Conservation (phyloP, 305 asterid species). For the Fraxinus sp. region DNA sequence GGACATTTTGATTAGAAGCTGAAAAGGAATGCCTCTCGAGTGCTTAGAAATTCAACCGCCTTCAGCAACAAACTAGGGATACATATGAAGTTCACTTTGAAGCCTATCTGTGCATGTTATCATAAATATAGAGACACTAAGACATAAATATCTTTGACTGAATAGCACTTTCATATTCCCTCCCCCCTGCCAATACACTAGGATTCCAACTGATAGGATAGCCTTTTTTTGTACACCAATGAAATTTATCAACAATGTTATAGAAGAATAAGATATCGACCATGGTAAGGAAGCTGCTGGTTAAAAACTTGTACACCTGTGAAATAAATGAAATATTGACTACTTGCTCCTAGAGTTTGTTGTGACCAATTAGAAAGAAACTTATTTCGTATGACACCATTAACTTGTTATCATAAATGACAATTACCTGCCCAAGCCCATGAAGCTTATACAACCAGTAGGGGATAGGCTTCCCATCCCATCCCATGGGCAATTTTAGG, state of each 20-base stretch:
- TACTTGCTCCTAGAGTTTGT: not conserved
- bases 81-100: not conserved
- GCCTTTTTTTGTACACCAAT: not conserved
- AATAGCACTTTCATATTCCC: not conserved
- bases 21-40: not conserved
- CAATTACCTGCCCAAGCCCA: conserved; percentile 95
- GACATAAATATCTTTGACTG: not conserved
- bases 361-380: not conserved
- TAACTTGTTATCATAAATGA: conserved; percentile 13
- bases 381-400: not conserved
- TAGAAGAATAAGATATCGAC: not conserved
- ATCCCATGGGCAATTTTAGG: conserved; percentile 94
- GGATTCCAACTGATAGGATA: not conserved
- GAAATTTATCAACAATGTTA: not conserved
- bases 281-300: not conserved
- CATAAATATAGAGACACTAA: not conserved
- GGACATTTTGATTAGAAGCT: not conserved
- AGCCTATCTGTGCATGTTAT: not conserved
- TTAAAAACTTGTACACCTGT: not conserved
- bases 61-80: not conserved
- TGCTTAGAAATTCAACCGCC: not conserved
- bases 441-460: conserved; percentile 99
- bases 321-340: not conserved
- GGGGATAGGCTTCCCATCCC: conserved; percentile 99
- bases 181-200: not conserved